These are phyloP conservation scores for Fusarium sp. DNA, from an alignment of 2,329 filamentous ascomycete species.

Conservation along the genomic window DNA sequence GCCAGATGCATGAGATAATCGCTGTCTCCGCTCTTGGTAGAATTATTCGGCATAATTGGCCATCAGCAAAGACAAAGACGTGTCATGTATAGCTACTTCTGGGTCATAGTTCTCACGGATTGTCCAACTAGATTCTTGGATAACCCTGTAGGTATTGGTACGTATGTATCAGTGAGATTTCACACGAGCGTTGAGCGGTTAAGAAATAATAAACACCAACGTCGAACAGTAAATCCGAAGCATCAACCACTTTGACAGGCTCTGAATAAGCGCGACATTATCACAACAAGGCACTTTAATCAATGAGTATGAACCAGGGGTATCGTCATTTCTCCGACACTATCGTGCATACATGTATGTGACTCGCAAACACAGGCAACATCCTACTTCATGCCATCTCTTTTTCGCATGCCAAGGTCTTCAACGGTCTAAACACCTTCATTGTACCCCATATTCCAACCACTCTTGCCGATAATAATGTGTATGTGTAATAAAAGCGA, in stretches of 20 bases:
- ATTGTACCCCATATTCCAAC: conserved; percentile 27
- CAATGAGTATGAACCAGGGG: conserved; percentile 20
- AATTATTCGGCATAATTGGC: conserved; percentile 36
- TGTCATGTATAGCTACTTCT: not conserved
- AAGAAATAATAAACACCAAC: too few relatives aligned
- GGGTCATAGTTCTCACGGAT: not conserved
- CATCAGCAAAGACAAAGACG: conserved; percentile 18
- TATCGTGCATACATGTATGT: conserved; percentile 36
- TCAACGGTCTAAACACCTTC: conserved; percentile 11
- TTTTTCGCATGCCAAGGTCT: conserved; percentile 9
- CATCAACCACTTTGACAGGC: too few relatives aligned
- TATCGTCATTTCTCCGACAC: conserved; percentile 41
- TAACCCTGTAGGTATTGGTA: not conserved
- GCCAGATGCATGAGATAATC: conserved; percentile 9
- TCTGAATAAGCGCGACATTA: not conserved
- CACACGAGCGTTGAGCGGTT: too few relatives aligned
- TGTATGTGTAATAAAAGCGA: conserved; percentile 39
- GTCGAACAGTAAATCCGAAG: too few relatives aligned
- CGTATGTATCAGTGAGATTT: not conserved
- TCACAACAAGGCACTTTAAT: not conserved
- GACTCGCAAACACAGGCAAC: conserved; percentile 18
- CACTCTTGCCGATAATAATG: conserved; percentile 24
- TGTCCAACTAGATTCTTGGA: too few relatives aligned
- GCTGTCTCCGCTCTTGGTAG: conserved; percentile 34
- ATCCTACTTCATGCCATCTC: conserved; percentile 20